Percentiles rank a stretch among this genome's conserved stretches.
phyloP scores from a whole-genome alignment of 1,284 basidiomycete genomes.

The Cutaneotrichosporon mucoides region DNA sequence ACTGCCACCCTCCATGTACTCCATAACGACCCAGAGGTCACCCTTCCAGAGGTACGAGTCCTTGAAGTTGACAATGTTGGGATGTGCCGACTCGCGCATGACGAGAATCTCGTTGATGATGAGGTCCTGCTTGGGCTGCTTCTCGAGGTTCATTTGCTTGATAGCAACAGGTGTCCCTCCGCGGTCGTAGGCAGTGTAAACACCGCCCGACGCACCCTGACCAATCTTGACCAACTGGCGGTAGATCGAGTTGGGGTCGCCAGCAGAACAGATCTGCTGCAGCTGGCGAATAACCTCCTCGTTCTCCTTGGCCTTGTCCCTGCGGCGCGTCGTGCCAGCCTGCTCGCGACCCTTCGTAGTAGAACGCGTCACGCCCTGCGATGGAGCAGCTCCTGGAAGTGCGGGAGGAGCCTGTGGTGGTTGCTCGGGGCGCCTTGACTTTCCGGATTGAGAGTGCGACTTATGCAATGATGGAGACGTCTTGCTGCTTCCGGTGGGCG shows the following conservation, averaged over 20 bases:
- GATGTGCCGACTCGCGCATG: constrained; percentile 92
- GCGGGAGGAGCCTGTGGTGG: constrained; percentile 12
- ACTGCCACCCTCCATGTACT: constrained; percentile 93
- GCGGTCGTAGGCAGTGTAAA: constrained; percentile 97
- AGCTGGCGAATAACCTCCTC: constrained; percentile 86
- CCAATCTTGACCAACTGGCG: constrained; percentile 93
- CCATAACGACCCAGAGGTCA: constrained; percentile 99
- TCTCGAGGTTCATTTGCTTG: constrained; percentile 99
- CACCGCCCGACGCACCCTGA: constrained; percentile 95
- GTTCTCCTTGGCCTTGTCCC: constrained; percentile 84
- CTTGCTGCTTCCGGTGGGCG: constrained; percentile 26
- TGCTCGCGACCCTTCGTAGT: constrained; percentile 25
- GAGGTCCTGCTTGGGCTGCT: constrained; percentile 98
- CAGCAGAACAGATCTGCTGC: constrained; percentile 92
- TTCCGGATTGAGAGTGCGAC: constrained; percentile 38
- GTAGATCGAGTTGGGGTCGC: constrained; percentile 92
- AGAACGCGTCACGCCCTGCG: constrained; percentile 5
- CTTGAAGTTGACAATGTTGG: constrained; percentile 99
- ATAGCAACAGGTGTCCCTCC: constrained; percentile 93
- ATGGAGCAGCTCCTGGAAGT: background rate
- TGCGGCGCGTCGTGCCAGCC: constrained; percentile 67
- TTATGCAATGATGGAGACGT: constrained; percentile 34
- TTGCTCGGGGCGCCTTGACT: constrained; percentile 20
- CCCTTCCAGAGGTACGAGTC: constrained; percentile 97
- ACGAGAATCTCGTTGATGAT: constrained; percentile 99